Base-by-base conservation (phyloP, 2,329 filamentous ascomycete genomes). In the Bipolaris oryzae region DNA sequence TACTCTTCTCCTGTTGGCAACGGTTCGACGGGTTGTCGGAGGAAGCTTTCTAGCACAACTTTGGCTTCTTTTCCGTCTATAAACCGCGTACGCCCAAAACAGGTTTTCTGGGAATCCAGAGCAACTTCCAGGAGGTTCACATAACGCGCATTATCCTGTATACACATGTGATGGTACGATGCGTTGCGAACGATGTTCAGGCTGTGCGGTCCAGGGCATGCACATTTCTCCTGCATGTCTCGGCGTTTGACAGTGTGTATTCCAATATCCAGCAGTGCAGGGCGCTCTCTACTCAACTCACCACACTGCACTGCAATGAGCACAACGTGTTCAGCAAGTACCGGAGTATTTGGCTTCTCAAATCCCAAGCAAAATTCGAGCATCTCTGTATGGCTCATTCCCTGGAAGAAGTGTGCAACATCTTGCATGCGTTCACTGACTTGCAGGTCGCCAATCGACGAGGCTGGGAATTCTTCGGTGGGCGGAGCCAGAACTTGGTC, bases 361-460 rank as follows among this genome's bases (percentile, higher is more conserved):
- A 48, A 49, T 11, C 49, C 49, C n/a, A 53, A n/a, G 15, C 44
- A 53, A n/a, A 41, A 53, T 25, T 57, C 33, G 9, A 53, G 15
- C 21, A 49, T 41, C 3, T 49, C 49, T 15, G 34, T 44, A n/a
- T 57, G 38, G 1, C 0, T 31, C 9, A 44, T 11, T 3, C 10
- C 6, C n/a, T 20, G 9, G 33, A 49, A 53, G 33, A 41, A 35
- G 16, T 15, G 7, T 3, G 18, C 2, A 11, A 49, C 21, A 10
- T 15, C 25, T 2, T 34, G 6, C 31, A 48, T 31, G 7, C 25
- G 38, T 13, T 18, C 35, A 31, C n/a, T 6, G 13, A n/a, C 3
- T 7, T 16, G 33, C 9, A 20, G 45, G 5, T 25, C 21, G 13
- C 10, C n/a, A 18, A 7, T n/a, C 15, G 21, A 28, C 9, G 35